Evolutionary conservation across 2,329 filamentous ascomycete species (phyloP), one percentile per base, ranked within the genome.

Genomic region (Apiospora pterosperma): DNA sequence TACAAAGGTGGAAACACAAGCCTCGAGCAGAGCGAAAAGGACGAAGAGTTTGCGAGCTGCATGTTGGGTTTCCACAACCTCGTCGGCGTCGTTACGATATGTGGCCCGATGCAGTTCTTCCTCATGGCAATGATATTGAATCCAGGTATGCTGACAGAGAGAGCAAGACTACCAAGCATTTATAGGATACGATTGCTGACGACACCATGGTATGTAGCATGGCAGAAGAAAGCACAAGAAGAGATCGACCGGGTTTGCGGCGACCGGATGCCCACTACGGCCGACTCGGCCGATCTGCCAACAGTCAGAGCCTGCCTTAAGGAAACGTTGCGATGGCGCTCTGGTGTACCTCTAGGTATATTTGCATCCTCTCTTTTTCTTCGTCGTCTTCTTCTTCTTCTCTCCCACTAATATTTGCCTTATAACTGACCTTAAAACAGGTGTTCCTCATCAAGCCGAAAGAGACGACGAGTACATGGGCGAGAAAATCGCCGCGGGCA

Each of bases 291-390:
- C 2, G 73, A 80, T 19, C 74, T 88, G 23, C 85, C 85, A 0
- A 84, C 78, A 0, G 79, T 87, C 11, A 77, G 85, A 19, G 85
- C 85, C 1, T 84, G 84, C 48, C 74, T 88, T 31, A 86, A 88
- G 73, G 86, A 88, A 74, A 84, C 83, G 16, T 72, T 86, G n/a
- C 77, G 85, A 55, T 88, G 85, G 85, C 77, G 84, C 62, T 85
- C 85, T 5, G 81, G 84, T 39, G 83, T 87, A 5, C 84, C 85
- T 12, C 76, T 85, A 4, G 81, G 81, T 80, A 68, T 73, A 66
- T 44, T 25, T 55, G 28, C 28, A 8, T 36, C 1, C 4, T 25
- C n/a, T 21, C 7, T n/a, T n/a, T 0, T 10, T 55, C n/a, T 34
- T 2, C 1, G 12, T 31, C n/a, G n/a, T 21, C 7, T n/a, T n/a